Base-by-base conservation (phyloP, 2,329 filamentous ascomycete genomes). In the Penicillium polonicum region DNA sequence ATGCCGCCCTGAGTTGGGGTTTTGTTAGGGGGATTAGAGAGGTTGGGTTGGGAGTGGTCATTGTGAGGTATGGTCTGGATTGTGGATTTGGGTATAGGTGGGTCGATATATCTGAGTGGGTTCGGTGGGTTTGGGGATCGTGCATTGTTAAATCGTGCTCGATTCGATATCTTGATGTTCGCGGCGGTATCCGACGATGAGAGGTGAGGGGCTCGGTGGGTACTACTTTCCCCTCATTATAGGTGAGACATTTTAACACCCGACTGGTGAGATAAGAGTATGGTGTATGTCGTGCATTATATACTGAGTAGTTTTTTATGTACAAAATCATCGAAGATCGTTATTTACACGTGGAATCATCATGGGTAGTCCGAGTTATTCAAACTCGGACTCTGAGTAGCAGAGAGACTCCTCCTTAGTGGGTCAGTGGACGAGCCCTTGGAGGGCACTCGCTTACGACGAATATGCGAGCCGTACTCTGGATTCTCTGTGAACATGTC, bases 1-100 rank as follows among this genome's bases (percentile, higher is more conserved):
- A 71, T 17, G 72, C 76, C n/a, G 68, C 65, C 38, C 73, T 66
- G 48, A 80, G 75, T 64, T 81, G 77, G 2, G 64, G 48, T 29
- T 69, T 49, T 3, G 74, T 78, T 36, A 78, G 72, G 2, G 72
- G 66, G 19, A 29, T 21, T 1, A 63, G 38, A 13, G 21, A 23
- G 42, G 23, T 17, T 46, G 13, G 29, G 39, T 42, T 52, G 3
- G 10, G n/a, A 7, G 15, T 50, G 13, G 36, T 43, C 57, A 52
- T 61, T 36, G 33, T 21, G 21, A 36, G 25, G n/a, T 35, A 5
- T 29, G 44, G 9, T 21, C 29, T 27, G 23, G 33, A 12, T 59
- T n/a, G 23, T n/a, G n/a, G n/a, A 17, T 8, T 36, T 38, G 13
- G 17, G 13, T 38, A 19, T n/a, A 13, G 21, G 19, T 50, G 42